Evolutionary conservation across 768 basidiomycete species (phyloP).

Genomic region (Xanthoconium purpureum): DNA sequence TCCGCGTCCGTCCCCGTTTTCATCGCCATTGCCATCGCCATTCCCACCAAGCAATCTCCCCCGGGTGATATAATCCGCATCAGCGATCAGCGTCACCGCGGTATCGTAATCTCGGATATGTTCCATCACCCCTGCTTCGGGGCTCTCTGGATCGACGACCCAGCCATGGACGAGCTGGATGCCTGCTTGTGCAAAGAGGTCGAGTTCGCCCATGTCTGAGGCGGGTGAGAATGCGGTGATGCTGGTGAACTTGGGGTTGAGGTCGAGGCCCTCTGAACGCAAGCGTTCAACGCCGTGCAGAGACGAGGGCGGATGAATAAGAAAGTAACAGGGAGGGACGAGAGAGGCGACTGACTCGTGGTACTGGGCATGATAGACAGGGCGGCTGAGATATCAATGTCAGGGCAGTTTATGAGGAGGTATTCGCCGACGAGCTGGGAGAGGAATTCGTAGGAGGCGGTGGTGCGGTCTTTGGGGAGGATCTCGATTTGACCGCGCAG

Average conservation of each 20-base stretch:
- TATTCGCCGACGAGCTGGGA: constrained; percentile 82
- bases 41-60: constrained; percentile 48
- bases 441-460: constrained; percentile 82
- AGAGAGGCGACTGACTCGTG: constrained; percentile 53
- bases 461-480: constrained; percentile 57
- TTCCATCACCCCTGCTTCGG: constrained; percentile 53
- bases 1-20: background rate
- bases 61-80: constrained; percentile 71
- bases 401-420: constrained; percentile 55
- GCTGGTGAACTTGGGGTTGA: constrained; percentile 81
- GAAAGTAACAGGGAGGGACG: background rate
- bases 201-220: constrained; percentile 70
- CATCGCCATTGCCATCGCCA: background rate
- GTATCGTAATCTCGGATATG: constrained; percentile 67
- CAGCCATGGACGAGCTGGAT: constrained; percentile 88
- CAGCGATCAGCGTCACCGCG: constrained; percentile 71
- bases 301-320: background rate
- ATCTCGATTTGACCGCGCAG: constrained; percentile 80
- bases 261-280: constrained; percentile 73
- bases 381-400: constrained; percentile 33
- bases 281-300: too few relatives aligned
- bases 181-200: constrained; percentile 79
- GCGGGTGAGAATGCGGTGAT: constrained; percentile 64
- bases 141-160: constrained; percentile 46
- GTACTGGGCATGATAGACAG: constrained; percentile 51